A percentile compares a stretch with the other conserved stretches of the same genome.
Conservation (phyloP, 1,284 basidiomycete genomes). For the Mycosarcoma mackinlayi region DNA sequence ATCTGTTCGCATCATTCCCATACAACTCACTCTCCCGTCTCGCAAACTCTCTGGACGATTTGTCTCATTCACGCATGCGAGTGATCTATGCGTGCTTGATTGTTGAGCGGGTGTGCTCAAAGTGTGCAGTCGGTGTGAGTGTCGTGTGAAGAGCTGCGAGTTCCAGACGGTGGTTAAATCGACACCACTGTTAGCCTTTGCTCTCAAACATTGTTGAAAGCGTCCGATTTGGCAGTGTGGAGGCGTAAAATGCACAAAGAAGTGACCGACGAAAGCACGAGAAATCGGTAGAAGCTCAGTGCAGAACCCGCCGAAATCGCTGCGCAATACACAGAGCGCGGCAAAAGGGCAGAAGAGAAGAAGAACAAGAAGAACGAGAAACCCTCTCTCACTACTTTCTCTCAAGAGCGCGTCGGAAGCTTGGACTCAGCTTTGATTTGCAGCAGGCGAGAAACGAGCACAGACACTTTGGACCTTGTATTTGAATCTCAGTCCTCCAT, state of each 20-base stretch:
- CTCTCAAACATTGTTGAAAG: not conserved
- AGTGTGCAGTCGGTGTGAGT: too few species aligned
- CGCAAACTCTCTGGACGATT: not conserved
- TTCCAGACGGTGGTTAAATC: not conserved
- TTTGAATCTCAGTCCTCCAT: not conserved
- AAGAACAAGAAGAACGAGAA: not conserved
- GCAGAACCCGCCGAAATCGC: not conserved
- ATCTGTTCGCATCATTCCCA: not conserved
- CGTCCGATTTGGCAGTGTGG: conserved; percentile 36
- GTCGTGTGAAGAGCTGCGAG: conserved; percentile 4
- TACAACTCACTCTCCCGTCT: not conserved
- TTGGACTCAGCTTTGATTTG: not conserved
- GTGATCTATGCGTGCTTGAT: not conserved
- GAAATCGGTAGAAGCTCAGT: conserved; percentile 35
- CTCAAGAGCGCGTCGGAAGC: not conserved
- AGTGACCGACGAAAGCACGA: conserved; percentile 25
- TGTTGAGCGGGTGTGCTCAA: not conserved
- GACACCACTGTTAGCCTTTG: not conserved
- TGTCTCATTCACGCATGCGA: not conserved
- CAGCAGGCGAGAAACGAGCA: not conserved
- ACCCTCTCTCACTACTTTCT: too few species aligned
- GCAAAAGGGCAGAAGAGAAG: not conserved
- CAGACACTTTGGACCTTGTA: not conserved
- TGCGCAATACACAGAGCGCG: not conserved
- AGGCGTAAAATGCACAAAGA: conserved; percentile 8